A percentile compares a stretch with the other conserved stretches of the same genome.
phyloP scores from a whole-genome alignment of 257 asterid species.

The Scutellaria barbata region DNA sequence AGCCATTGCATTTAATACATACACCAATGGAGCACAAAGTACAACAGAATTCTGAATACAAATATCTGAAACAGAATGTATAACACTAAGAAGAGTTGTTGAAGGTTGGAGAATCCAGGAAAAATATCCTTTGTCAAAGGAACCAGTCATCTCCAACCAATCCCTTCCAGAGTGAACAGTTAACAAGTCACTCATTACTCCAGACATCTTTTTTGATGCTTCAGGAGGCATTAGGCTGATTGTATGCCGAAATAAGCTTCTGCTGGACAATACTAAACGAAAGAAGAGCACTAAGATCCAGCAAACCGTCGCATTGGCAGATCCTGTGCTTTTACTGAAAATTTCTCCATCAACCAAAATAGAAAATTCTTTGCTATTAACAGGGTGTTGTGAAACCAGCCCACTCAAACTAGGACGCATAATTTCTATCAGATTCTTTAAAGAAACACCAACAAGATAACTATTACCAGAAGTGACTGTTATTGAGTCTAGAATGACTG shows the following conservation, averaged over 20 bases:
- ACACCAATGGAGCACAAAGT: conserved; percentile 67
- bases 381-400: conserved; percentile 51
- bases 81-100: conserved; percentile 58
- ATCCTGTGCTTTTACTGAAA: conserved; percentile 38
- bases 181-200: conserved; percentile 56
- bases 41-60: conserved; percentile 55
- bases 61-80: conserved; percentile 55
- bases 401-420: conserved; percentile 57
- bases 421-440: conserved; percentile 61
- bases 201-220: conserved; percentile 67
- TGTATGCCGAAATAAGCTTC: conserved; percentile 69
- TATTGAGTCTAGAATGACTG: conserved; percentile 71
- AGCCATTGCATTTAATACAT: conserved; percentile 69
- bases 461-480: conserved; percentile 82
- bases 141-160: conserved; percentile 64
- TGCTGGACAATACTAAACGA: conserved; percentile 67
- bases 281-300: conserved; percentile 69
- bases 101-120: conserved; percentile 72
- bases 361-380: conserved; percentile 44
- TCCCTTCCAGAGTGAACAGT: conserved; percentile 72
- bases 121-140: conserved; percentile 58
- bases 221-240: conserved; percentile 72
- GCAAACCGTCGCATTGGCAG: conserved; percentile 46
- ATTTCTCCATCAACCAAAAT: conserved; percentile 51
- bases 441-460: conserved; percentile 60